Base-by-base conservation (phyloP, 306 rosid species). In the Vigna unguiculata region DNA sequence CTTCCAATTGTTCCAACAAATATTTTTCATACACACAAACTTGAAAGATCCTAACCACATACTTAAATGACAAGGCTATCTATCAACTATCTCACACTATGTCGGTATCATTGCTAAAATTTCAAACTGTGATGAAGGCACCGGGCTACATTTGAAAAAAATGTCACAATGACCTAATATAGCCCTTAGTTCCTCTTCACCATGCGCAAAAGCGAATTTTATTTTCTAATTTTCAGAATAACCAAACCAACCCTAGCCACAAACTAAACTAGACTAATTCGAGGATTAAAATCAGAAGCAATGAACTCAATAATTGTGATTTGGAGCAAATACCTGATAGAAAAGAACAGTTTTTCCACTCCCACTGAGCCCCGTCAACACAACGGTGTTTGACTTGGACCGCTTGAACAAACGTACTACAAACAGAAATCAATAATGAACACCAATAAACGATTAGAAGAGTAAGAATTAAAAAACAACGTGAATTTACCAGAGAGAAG, bases 281-380 rank as follows among this genome's bases (percentile, higher is more conserved):
- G 25, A 59, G 63, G 13, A 47, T 46, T 47, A 45, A 70, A 17
- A 41, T n/a, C 4, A 22, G 38, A 54, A 38, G n/a, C 65, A 71
- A 14, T 43, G 55, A 71, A 61, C 58, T 0, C 62, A 24, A 40
- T 15, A 78, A 59, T 30, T 16, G 19, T 11, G 22, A 57, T 57
- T 45, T 10, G 11, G 20, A 32, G 9, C 80, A 87, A 28, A 30
- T 74, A 89, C 97, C 83, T 91, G 97, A 86, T 89, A 91, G 87
- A 89, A 94, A 52, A 94, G 71, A 83, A 85, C 87, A 20, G 97
- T 90, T 82, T 91, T 94, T 53, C 98, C 97, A 24, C 93, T 82
- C 12, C 98, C 98, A 67, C 85, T 83, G 40, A 91, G 95, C 64
- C 98, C 96, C 13, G 88, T 88, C 61, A 94, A 84, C 16, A 94